phyloP scores from a whole-genome alignment of 768 basidiomycete species.

The Tulasnella sp. region DNA sequence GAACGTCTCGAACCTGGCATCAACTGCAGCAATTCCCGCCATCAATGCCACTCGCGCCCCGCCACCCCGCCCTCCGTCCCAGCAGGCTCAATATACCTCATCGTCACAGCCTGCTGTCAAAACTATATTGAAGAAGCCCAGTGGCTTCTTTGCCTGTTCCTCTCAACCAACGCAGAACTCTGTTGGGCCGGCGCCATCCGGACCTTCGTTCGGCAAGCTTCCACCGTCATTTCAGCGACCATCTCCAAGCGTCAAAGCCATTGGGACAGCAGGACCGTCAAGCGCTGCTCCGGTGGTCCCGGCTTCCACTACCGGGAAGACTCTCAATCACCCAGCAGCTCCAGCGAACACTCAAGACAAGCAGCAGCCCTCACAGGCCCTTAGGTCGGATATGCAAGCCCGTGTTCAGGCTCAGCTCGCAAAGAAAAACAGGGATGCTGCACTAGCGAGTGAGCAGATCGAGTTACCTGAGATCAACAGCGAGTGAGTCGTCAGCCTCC shows the following conservation, averaged over 20 bases:
- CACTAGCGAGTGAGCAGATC: constrained; percentile 62
- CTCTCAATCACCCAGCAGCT: constrained; percentile 14
- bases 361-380: constrained; percentile 53
- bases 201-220: constrained; percentile 16
- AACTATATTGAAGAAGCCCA: constrained; percentile 6
- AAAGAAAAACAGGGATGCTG: constrained; percentile 32
- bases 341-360: constrained; percentile 1
- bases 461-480: constrained; percentile 93
- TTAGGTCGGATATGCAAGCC: constrained; percentile 56
- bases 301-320: constrained; percentile 24
- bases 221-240: background rate
- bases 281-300: constrained; percentile 35
- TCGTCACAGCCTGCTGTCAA: constrained; percentile 8
- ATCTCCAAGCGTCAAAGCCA: constrained; percentile 14
- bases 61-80: constrained; percentile 20
- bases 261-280: constrained; percentile 5
- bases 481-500: constrained; percentile 36
- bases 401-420: constrained; percentile 28
- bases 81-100: background rate
- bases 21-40: constrained; percentile 8
- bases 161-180: background rate
- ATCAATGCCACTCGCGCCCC: constrained; percentile 28
- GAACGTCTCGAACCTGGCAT: constrained; percentile 21
- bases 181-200: background rate
- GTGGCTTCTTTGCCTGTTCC: constrained; percentile 3